phyloP scores from a whole-genome alignment of 1,139 yeast genomes.

The Blastobotrys arbuscula region DNA sequence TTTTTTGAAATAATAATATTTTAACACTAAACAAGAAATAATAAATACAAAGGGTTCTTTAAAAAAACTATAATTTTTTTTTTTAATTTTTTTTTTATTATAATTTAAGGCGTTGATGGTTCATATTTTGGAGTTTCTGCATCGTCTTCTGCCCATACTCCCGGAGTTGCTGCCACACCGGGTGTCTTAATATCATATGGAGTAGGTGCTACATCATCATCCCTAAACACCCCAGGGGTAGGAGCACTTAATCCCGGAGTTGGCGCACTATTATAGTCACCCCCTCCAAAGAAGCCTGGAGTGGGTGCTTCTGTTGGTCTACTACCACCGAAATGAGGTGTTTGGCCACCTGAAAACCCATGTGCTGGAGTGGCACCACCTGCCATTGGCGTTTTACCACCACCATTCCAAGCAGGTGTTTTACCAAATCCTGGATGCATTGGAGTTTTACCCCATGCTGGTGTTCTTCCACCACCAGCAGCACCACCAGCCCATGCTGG shows the following conservation, averaged over 20 bases:
- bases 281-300: slow-evolving; percentile 38
- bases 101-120: slow-evolving; percentile 31
- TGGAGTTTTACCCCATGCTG: slow-evolving; percentile 47
- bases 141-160: slow-evolving; percentile 36
- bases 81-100: neutral
- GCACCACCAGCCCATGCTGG: slow-evolving; percentile 40
- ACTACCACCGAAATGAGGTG: slow-evolving; percentile 42
- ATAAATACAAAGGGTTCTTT: neutral
- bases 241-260: slow-evolving; percentile 44
- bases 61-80: neutral
- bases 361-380: slow-evolving; percentile 40
- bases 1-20: neutral
- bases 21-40: neutral
- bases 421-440: slow-evolving; percentile 42
- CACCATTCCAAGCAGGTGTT: slow-evolving; percentile 41
- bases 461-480: slow-evolving; percentile 21
- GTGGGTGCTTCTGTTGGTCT: slow-evolving; percentile 41
- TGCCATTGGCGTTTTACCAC: slow-evolving; percentile 40
- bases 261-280: slow-evolving; percentile 34
- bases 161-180: slow-evolving; percentile 38
- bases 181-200: slow-evolving; percentile 41
- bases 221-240: slow-evolving; percentile 41
- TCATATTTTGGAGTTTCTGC: slow-evolving; percentile 36
- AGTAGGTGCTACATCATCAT: slow-evolving; percentile 38
- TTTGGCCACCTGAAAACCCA: slow-evolving; percentile 38